Conservation (phyloP, 2,329 filamentous ascomycete genomes). For the Fusarium guadeloupense region DNA sequence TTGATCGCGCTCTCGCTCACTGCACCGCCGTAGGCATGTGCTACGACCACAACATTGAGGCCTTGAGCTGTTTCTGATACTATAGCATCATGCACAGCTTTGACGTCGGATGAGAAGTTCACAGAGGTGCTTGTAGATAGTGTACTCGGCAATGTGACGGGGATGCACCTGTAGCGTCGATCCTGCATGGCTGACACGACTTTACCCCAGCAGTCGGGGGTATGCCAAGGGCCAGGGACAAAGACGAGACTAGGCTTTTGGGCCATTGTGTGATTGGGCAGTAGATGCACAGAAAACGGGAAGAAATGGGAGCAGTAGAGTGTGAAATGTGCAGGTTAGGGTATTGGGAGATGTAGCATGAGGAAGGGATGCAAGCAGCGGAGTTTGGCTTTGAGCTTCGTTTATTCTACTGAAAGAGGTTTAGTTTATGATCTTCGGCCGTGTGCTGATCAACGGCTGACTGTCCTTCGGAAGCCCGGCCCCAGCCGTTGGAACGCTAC, state of each 20-base stretch:
- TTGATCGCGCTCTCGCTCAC: conserved; percentile 58
- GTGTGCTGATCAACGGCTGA: neutral
- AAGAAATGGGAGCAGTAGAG: too few species aligned
- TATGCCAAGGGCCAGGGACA: conserved; percentile 60
- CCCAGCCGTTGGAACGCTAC: neutral
- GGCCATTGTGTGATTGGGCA: conserved; percentile 24
- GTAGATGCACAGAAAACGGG: neutral
- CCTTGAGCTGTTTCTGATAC: conserved; percentile 48
- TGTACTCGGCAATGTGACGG: conserved; percentile 53
- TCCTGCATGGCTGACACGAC: conserved; percentile 47
- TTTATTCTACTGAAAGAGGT: conserved; percentile 32
- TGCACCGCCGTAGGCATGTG: conserved; percentile 60
- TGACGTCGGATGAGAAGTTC: conserved; percentile 55
- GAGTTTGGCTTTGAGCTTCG: conserved; percentile 22
- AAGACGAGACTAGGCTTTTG: conserved; percentile 52
- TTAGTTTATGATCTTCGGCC: conserved; percentile 27
- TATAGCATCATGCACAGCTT: conserved; percentile 51
- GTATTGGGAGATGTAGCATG: neutral
- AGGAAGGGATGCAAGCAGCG: neutral
- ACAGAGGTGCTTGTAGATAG: conserved; percentile 43
- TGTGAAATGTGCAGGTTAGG: neutral
- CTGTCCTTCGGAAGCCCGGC: neutral
- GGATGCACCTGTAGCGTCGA: conserved; percentile 47
- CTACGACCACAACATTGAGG: conserved; percentile 56
- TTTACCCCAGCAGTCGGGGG: conserved; percentile 49